phyloP scores from a whole-genome alignment of 129 eudicot species.

The Saposhnikovia divaricata region DNA sequence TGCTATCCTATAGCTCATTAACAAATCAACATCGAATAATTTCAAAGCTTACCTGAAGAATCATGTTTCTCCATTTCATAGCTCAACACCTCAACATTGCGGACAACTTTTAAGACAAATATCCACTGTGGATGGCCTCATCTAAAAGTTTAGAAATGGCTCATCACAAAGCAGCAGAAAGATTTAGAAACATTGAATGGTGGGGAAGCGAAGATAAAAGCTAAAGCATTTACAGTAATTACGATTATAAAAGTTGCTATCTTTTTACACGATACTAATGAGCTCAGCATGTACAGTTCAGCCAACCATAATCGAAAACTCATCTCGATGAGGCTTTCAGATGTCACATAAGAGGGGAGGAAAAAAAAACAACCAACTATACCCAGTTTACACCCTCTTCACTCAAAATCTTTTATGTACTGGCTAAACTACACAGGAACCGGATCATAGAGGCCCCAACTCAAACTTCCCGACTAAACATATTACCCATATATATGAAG shows the following conservation, averaged over 20 bases:
- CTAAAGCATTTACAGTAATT: neutral
- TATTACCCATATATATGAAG: neutral
- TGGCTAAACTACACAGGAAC: constrained; percentile 10
- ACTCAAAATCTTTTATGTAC: constrained; percentile 12
- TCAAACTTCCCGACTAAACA: neutral
- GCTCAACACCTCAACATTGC: neutral
- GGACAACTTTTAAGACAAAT: neutral
- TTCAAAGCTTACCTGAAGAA: neutral
- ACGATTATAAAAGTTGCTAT: neutral
- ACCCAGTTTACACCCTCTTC: constrained; percentile 2
- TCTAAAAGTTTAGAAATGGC: neutral
- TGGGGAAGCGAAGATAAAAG: neutral
- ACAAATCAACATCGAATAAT: neutral
- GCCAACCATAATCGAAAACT: constrained; percentile 2
- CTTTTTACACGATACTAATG: constrained; percentile 1
- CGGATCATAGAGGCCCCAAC: neutral
- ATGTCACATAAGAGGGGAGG: neutral
- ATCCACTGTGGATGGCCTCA: neutral
- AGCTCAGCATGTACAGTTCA: constrained; percentile 7
- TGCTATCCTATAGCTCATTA: neutral
- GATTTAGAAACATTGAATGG: neutral
- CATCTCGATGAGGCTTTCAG: constrained; percentile 5
- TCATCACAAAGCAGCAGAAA: neutral
- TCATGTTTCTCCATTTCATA: neutral
- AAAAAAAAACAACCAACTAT: constrained; percentile 2